Evolutionary conservation across 345 rosid genomes (phyloP).

Genomic region (Cardamine resedifolia): DNA sequence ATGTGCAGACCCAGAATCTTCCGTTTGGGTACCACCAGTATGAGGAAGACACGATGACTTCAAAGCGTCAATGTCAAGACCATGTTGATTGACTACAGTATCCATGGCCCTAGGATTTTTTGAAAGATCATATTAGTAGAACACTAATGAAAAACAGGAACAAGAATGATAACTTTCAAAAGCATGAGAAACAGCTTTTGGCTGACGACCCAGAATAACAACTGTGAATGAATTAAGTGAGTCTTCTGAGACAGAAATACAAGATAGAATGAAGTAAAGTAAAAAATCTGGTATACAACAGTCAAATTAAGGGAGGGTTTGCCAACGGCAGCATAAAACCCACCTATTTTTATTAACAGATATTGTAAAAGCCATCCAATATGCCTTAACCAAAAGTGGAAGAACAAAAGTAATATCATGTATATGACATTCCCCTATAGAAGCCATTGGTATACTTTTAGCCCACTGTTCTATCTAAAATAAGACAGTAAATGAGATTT

Average conservation of each 20-base stretch:
- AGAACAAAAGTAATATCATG: not conserved
- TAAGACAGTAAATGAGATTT: not conserved
- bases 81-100: constrained; percentile 87
- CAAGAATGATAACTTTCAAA: constrained; percentile 6
- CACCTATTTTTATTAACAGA: not conserved
- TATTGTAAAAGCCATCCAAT: not conserved
- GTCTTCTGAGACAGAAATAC: not conserved
- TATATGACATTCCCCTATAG: not conserved
- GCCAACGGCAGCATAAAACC: not conserved
- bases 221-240: not conserved
- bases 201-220: not conserved
- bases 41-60: constrained; percentile 70
- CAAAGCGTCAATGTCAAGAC: constrained; percentile 91
- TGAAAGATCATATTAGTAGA: constrained; percentile 31
- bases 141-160: constrained; percentile 14
- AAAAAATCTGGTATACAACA: not conserved
- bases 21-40: constrained; percentile 67
- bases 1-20: constrained; percentile 63
- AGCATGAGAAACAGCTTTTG: constrained; percentile 1
- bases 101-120: constrained; percentile 81
- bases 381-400: not conserved
- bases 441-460: not conserved
- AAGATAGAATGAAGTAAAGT: not conserved
- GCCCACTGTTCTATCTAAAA: not conserved
- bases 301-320: not conserved